Percentiles rank a stretch among this genome's conserved stretches.
Conservation (phyloP, 2,329 filamentous ascomycete species). For the Apiospora rasikravindrae region DNA sequence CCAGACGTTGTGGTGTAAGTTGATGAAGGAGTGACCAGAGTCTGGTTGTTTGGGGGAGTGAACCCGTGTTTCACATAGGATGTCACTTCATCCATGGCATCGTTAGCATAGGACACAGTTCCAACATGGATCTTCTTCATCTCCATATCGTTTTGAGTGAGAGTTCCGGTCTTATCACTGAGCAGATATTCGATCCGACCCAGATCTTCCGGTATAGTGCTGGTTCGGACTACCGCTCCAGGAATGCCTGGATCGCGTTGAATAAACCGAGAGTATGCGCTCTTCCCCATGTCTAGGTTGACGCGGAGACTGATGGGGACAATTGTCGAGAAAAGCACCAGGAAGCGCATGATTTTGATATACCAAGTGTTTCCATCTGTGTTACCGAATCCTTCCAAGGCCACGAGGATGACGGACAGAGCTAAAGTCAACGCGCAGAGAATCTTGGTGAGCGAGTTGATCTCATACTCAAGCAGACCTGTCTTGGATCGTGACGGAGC, state of each 20-base stretch:
- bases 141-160: constrained; percentile 98
- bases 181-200: constrained; percentile 95
- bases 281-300: constrained; percentile 96
- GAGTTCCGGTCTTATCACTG: constrained; percentile 96
- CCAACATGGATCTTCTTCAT: constrained; percentile 99
- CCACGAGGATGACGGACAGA: constrained; percentile 86
- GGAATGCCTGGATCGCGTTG: constrained; percentile 89
- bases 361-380: constrained; percentile 80
- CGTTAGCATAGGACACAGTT: constrained; percentile 96
- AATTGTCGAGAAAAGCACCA: constrained; percentile 98
- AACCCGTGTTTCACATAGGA: constrained; percentile 88
- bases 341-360: constrained; percentile 95
- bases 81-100: constrained; percentile 96
- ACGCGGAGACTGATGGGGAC: constrained; percentile 96
- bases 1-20: constrained; percentile 66
- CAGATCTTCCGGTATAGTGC: constrained; percentile 95
- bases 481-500: constrained; percentile 92
- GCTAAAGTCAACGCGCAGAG: constrained; percentile 86
- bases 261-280: constrained; percentile 94
- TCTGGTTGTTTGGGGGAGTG: constrained; percentile 48
- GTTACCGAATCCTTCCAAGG: constrained; percentile 78
- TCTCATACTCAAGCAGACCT: constrained; percentile 91
- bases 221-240: constrained; percentile 91
- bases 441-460: constrained; percentile 96
- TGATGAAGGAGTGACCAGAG: constrained; percentile 78